Percentiles rank a stretch among this genome's conserved stretches.
Conservation (phyloP, 371 early-diverging fungal species). For the Mucor irregularis region DNA sequence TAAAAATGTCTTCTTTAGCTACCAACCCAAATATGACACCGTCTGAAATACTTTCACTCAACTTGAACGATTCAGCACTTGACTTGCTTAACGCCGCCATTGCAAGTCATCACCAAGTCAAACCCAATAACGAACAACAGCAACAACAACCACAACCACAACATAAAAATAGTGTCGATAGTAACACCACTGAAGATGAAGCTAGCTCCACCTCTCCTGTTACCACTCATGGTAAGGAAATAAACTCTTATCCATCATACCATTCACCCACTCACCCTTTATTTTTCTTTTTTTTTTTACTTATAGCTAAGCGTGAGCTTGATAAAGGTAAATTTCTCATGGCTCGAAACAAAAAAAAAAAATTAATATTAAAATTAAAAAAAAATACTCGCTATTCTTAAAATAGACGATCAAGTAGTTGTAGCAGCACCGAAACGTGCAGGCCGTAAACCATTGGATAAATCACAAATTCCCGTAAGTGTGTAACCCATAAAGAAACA, state of each 20-base stretch:
- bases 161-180: neutral
- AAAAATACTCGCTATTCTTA: neutral
- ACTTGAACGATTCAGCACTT: constrained; percentile 19
- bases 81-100: constrained; percentile 38
- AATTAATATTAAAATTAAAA: neutral
- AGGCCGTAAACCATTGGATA: constrained; percentile 43
- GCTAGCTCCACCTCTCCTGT: neutral
- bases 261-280: neutral
- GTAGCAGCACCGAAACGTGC: constrained; percentile 31
- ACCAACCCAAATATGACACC: constrained; percentile 12
- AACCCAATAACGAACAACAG: constrained; percentile 8
- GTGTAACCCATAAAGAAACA: neutral
- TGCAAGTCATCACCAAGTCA: constrained; percentile 28
- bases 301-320: constrained; percentile 9
- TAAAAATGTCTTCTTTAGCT: constrained; percentile 7
- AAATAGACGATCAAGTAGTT: constrained; percentile 20
- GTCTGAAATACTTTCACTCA: constrained; percentile 14
- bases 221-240: neutral
- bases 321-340: constrained; percentile 20
- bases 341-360: neutral
- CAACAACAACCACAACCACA: neutral
- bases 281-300: neutral
- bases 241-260: neutral
- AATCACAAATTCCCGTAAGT: constrained; percentile 26
- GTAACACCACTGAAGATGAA: neutral